Conservation (phyloP, 1,284 basidiomycete species). For the Austroboletus olivaceoglutinosus region DNA sequence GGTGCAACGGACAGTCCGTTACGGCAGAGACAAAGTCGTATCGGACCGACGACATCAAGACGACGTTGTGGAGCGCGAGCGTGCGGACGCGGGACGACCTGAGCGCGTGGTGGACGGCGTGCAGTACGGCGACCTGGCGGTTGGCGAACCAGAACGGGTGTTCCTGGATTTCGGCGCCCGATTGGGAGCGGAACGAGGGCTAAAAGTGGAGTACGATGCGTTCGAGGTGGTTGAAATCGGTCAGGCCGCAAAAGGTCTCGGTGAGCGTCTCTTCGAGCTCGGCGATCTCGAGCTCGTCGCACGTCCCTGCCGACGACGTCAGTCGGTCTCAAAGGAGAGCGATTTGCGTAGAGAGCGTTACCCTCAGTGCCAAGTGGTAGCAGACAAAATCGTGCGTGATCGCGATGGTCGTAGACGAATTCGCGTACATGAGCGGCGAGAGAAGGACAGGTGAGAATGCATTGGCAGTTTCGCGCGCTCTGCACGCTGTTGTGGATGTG, state of each 20-base stretch:
- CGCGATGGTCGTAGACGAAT: constrained; percentile 30
- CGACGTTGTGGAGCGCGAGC: constrained; percentile 27
- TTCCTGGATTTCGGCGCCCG: constrained; percentile 27
- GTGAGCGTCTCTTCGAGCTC: constrained; percentile 33
- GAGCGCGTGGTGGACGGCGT: constrained; percentile 26
- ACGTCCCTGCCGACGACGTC: constrained; percentile 12
- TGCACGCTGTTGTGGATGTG: constrained; percentile 25
- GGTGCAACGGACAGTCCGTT: constrained; percentile 24
- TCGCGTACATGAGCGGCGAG: constrained; percentile 26
- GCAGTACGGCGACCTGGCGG: constrained; percentile 26
- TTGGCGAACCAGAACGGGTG: constrained; percentile 33
- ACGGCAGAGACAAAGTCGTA: constrained; percentile 32
- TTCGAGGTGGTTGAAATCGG: constrained; percentile 20
- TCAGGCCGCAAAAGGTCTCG: constrained; percentile 27
- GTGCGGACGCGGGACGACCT: constrained; percentile 22
- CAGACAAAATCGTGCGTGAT: constrained; percentile 23
- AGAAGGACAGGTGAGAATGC: constrained; percentile 18
- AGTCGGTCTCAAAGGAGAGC: not conserved
- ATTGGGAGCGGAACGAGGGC: constrained; percentile 29
- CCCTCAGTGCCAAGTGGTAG: constrained; percentile 15
- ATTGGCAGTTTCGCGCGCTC: constrained; percentile 26
- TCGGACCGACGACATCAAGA: constrained; percentile 20
- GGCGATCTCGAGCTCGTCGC: constrained; percentile 32
- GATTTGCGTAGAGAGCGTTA: not conserved
- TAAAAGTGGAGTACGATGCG: constrained; percentile 30